Evolutionary conservation across 2,329 filamentous ascomycete genomes (phyloP).

Genomic region (Fusarium xylarioides): DNA sequence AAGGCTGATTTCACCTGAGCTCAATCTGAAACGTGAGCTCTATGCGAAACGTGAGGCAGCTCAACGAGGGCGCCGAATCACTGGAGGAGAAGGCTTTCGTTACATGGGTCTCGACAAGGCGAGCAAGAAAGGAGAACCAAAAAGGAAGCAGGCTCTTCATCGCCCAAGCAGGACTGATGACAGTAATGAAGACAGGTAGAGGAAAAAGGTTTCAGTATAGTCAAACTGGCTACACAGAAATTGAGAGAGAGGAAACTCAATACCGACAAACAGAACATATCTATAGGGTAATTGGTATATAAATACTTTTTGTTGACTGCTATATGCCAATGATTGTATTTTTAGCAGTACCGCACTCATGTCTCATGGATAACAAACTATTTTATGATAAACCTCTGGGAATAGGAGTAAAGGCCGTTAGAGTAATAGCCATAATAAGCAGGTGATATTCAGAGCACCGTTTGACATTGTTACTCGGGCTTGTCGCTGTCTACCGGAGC

Average conservation of each 20-base stretch:
- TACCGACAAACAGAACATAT: no score
- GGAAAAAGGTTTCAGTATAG: not conserved
- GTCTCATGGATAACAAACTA: not conserved
- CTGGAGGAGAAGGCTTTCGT: not conserved
- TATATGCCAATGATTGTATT: fast-evolving
- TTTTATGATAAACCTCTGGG: fast-evolving
- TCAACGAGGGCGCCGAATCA: fast-evolving
- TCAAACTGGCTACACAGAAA: no score
- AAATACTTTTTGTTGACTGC: not conserved
- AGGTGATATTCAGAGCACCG: no score
- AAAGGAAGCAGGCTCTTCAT: not conserved
- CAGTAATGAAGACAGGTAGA: no score
- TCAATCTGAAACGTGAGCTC: no score
- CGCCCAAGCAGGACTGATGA: fast-evolving
- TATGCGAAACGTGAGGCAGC: not conserved
- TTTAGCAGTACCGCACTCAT: fast-evolving
- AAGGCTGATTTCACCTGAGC: not conserved
- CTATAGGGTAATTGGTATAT: not conserved
- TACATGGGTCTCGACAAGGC: no score
- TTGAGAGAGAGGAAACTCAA: fast-evolving
- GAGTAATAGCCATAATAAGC: fast-evolving
- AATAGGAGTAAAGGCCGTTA: not conserved
- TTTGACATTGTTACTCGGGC: no score
- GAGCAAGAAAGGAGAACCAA: not conserved
- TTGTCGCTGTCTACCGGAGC: no score